Conservation (phyloP, 2,329 filamentous ascomycete genomes). For the Botrytis cinerea region DNA sequence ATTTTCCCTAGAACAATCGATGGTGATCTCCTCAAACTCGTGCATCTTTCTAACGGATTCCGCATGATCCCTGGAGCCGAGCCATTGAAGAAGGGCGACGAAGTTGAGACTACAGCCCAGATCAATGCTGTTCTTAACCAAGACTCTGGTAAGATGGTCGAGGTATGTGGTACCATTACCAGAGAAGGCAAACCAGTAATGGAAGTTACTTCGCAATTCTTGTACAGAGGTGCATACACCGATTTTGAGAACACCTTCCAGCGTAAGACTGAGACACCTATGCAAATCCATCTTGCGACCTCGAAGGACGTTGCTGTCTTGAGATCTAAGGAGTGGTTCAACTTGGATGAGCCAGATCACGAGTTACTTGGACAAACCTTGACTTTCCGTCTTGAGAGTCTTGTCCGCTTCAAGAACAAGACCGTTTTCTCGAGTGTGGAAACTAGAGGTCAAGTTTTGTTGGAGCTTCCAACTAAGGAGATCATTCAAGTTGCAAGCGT, state of each 20-base stretch:
- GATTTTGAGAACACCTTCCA: conserved; percentile 99
- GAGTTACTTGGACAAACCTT: conserved; percentile 91
- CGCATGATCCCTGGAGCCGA: conserved; percentile 96
- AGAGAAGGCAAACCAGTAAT: conserved; percentile 84
- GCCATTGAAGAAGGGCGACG: conserved; percentile 92
- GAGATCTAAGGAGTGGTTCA: conserved; percentile 97
- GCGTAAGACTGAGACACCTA: conserved; percentile 91
- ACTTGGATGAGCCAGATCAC: conserved; percentile 78
- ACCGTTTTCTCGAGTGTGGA: conserved; percentile 87
- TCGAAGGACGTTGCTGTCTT: conserved; percentile 92
- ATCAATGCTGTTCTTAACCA: conserved; percentile 99
- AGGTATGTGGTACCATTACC: conserved; percentile 95
- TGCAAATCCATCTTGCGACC: conserved; percentile 85
- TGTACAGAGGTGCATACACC: conserved; percentile 89
- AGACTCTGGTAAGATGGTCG: conserved; percentile 98
- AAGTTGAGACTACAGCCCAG: conserved; percentile 88
- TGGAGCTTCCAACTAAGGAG: conserved; percentile 96
- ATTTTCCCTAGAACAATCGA: conserved; percentile 98
- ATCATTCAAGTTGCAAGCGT: conserved; percentile 96
- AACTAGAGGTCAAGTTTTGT: conserved; percentile 86
- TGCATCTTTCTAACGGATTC: conserved; percentile 96
- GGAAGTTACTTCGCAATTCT: conserved; percentile 97
- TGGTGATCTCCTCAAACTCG: conserved; percentile 91
- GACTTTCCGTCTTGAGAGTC: conserved; percentile 91
- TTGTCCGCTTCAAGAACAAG: conserved; percentile 94